Evolutionary conservation across 2,329 filamentous ascomycete species (phyloP), one percentile per base, ranked within the genome.

Genomic region (Ophiocordyceps australis): DNA sequence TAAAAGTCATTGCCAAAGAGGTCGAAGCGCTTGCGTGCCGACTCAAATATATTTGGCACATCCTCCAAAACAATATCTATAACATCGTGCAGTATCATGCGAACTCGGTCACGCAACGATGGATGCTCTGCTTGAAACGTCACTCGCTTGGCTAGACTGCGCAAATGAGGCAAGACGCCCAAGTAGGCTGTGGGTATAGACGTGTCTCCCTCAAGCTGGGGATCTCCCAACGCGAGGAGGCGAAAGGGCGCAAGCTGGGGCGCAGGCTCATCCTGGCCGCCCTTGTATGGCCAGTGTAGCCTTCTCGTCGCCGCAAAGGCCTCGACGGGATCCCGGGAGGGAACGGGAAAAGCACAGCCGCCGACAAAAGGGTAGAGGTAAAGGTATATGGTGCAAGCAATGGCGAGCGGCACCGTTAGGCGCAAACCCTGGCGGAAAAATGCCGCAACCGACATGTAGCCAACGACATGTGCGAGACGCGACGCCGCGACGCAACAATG

Each of bases 1-100:
- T 95, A 98, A 42, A 73, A 80, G 51, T 98, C 89, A 50, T 98
- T 98, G 4, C 89, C 89, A 41, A 83, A 68, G 3, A 94, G 65
- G 49, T 98, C 89, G 37, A 98, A 49, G 12, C 68, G 65, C 54
- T 98, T 98, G 35, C 80, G 67, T 26, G 64, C 55, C 2, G 72
- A 74, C 36, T 72, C 59, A 25, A 85, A 37, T 12, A 73, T 60
- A 36, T 68, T 64, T 6, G 71, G 72, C 3, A 83, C 52, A 45
- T 93, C 83, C 30, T 74, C 62, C 31, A 68, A 57, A 34, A 61
- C 57, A 18, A 81, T 50, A 35, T 75, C 70, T 28, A 74, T 50
- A 0, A 65, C 31, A 32, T 74, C 67, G 45, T 75, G 70, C 9
- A 65, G 44, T 24, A 54, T 53, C 40, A 59, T 54, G 19, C 62